phyloP scores from a whole-genome alignment of 306 rosid species.

The Notholithocarpus densiflorus region DNA sequence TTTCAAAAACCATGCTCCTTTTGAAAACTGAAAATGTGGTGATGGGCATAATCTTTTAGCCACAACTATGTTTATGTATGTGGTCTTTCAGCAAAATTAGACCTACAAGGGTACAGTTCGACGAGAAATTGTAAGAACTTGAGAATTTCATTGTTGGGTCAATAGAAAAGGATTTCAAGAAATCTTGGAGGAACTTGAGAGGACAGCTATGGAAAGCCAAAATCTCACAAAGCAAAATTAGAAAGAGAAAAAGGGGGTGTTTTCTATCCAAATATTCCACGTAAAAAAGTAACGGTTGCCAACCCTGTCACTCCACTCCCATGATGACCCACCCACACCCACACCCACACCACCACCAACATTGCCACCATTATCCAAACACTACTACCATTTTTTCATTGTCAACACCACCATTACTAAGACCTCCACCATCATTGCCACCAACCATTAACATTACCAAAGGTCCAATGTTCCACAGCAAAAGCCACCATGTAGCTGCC shows the following conservation, averaged over 20 bases:
- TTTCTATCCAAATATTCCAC: not conserved
- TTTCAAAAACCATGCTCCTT: not conserved
- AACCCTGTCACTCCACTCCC: not conserved
- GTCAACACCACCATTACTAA: not conserved
- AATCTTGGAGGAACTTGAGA: not conserved
- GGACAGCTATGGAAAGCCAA: not conserved
- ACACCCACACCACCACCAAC: not conserved
- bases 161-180: not conserved
- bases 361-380: not conserved
- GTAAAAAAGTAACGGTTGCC: not conserved
- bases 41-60: not conserved
- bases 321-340: not conserved
- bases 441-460: not conserved
- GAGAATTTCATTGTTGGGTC: not conserved
- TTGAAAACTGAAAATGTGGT: not conserved
- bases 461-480: not conserved
- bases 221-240: not conserved
- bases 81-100: not conserved
- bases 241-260: not conserved
- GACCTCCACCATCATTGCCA: not conserved
- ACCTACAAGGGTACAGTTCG: not conserved
- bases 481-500: not conserved
- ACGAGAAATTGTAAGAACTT: not conserved
- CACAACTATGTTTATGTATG: not conserved
- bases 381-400: too few species aligned